Conservation (phyloP, 2,329 filamentous ascomycete species). For the Phialophora macrospora region DNA sequence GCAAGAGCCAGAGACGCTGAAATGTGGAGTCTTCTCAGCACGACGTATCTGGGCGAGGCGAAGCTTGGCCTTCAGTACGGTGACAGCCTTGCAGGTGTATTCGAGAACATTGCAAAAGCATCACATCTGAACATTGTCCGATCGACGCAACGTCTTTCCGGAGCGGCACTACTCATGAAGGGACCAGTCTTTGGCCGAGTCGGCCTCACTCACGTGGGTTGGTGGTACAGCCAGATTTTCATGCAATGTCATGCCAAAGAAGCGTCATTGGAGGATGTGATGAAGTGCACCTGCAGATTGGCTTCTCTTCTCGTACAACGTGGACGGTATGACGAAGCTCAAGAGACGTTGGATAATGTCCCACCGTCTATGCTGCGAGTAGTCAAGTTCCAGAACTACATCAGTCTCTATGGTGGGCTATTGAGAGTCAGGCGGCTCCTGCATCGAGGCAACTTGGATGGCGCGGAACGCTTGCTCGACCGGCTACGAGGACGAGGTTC, state of each 20-base stretch:
- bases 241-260: constrained; percentile 70
- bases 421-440: constrained; percentile 51
- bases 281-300: constrained; percentile 74
- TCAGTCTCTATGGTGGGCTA: constrained; percentile 50
- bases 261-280: constrained; percentile 74
- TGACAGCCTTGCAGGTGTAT: constrained; percentile 62
- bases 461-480: constrained; percentile 61
- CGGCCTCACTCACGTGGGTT: constrained; percentile 62
- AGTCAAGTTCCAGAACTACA: constrained; percentile 73
- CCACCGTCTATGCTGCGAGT: constrained; percentile 68
- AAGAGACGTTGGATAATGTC: constrained; percentile 63
- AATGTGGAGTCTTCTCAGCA: constrained; percentile 83
- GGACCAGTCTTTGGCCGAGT: constrained; percentile 77
- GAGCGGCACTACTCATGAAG: constrained; percentile 72
- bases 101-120: constrained; percentile 81
- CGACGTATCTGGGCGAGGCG: constrained; percentile 82
- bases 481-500: constrained; percentile 60
- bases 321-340: constrained; percentile 73
- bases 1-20: constrained; percentile 83
- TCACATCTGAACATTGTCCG: constrained; percentile 81
- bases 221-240: constrained; percentile 72
- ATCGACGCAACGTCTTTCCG: constrained; percentile 73
- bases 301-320: constrained; percentile 68
- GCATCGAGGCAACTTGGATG: constrained; percentile 58
- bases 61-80: constrained; percentile 75